These are phyloP conservation scores for Neurospora sp. DNA, from an alignment of 2,329 filamentous ascomycete genomes.

Conservation along the genomic window DNA sequence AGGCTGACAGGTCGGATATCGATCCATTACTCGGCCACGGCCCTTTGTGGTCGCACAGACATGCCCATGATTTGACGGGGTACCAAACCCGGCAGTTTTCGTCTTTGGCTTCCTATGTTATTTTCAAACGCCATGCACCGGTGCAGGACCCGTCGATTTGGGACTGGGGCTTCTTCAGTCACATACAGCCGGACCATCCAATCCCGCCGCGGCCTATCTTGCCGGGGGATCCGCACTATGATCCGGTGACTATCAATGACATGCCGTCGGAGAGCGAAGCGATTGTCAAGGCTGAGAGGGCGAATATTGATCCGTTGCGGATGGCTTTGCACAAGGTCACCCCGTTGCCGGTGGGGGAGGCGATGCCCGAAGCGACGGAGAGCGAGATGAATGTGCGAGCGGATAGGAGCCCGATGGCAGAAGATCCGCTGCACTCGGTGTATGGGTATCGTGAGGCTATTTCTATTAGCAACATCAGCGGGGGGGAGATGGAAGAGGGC, in stretches of 20 bases:
- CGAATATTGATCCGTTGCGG: constrained; percentile 12
- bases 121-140: too few species aligned
- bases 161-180: background rate
- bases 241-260: background rate
- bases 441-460: background rate
- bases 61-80: background rate
- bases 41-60: background rate
- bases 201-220: background rate
- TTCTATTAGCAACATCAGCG: background rate
- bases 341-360: constrained; percentile 8
- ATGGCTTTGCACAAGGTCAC: constrained; percentile 12
- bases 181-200: background rate
- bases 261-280: background rate
- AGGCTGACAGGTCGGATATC: background rate
- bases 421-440: constrained; percentile 7
- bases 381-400: constrained; percentile 14
- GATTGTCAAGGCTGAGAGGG: background rate
- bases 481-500: background rate
- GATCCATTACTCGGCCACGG: background rate
- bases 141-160: background rate
- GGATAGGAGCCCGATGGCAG: constrained; percentile 5
- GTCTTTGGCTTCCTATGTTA: background rate
- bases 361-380: constrained; percentile 11
- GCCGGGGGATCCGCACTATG: background rate
- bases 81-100: background rate